These are phyloP conservation scores for Aureobasidium sp. DNA, from an alignment of 2,329 filamentous ascomycete genomes.

Conservation along the genomic window DNA sequence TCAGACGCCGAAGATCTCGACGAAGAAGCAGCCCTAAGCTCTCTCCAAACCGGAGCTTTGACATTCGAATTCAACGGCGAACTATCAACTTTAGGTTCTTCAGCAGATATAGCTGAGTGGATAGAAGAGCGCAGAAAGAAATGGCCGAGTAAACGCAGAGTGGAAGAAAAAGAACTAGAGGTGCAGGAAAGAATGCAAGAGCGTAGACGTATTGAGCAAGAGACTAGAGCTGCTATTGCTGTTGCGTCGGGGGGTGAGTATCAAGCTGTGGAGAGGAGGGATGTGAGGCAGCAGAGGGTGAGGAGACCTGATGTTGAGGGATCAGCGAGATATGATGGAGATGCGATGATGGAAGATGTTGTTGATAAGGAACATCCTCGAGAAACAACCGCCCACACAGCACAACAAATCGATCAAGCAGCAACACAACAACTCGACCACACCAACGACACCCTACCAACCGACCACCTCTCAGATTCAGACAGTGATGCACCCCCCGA, in stretches of 20 bases:
- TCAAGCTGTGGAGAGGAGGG: background rate
- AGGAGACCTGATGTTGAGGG: background rate
- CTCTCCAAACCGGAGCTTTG: slow-evolving; percentile 18
- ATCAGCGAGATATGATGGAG: background rate
- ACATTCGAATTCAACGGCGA: slow-evolving; percentile 50
- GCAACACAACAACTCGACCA: background rate
- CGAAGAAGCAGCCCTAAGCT: slow-evolving; percentile 49
- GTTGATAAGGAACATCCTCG: background rate
- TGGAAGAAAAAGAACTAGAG: slow-evolving; percentile 44
- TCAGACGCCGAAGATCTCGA: slow-evolving; percentile 49
- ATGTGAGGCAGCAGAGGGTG: background rate
- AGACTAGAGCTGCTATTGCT: slow-evolving; percentile 15
- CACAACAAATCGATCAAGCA: background rate
- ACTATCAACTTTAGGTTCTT: slow-evolving; percentile 43
- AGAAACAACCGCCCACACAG: background rate
- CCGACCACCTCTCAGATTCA: slow-evolving; percentile 13
- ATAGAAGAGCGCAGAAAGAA: slow-evolving; percentile 70
- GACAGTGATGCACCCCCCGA: slow-evolving; percentile 31
- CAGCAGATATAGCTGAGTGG: slow-evolving; percentile 68
- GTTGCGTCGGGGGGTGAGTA: slow-evolving; percentile 4
- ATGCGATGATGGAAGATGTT: slow-evolving; percentile 14
- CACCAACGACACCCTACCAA: background rate
- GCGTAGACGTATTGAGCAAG: slow-evolving; percentile 21
- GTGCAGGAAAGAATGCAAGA: slow-evolving; percentile 16
- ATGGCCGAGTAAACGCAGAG: slow-evolving; percentile 69